Base-by-base conservation (phyloP, 805 yeast genomes). In the Monosporozyma aerobia region DNA sequence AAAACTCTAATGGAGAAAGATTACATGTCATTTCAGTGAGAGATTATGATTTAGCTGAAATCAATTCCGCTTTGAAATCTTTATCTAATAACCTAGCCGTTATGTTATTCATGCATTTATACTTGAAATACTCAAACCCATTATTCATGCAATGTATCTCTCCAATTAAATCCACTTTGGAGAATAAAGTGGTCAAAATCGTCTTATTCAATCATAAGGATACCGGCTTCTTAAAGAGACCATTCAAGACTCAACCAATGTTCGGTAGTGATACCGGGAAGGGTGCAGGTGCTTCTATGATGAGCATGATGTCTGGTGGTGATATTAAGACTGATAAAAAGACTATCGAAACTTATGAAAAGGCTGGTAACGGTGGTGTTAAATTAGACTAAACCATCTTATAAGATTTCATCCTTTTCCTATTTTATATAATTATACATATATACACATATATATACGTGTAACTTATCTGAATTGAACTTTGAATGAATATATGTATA, bases 61-160 rank as follows among this genome's bases (percentile, higher is more conserved):
- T 92, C 56, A 82, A 87, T 70, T 56, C 80, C 50, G 83, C 89
- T 55, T 78, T 90, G 71, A 89, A 87, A 73, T 81, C 95, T 58
- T 80, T 89, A 60, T 83, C 85, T 77, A 87, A 95, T 57, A 86
- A 95, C 58, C 68, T 90, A 61, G 97, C 95, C 63, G 89, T 94
- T 96, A 90, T 94, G 90, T 95, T 85, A 27, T 87, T 92, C 83
- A 90, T 92, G 98, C 99, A 94, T 73, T 67, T 94, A 57, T 92
- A 92, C 82, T 82, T 94, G 95, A 86, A 89, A 73, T 94, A 89
- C 79, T 90, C 97, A 71, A 90, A 94, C 74, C 99, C 99, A 55
- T 80, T 94, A 69, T 82, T 94, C 61, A 86, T 92, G 90, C 98
- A 94, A 77, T 83, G 90, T 58, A 80, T 94, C 62, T 80, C 95